Percentiles rank a stretch among this genome's conserved stretches.
Evolutionary conservation across 495 filamentous ascomycete genomes (phyloP).

Genomic region (Glarea lozoyensis): DNA sequence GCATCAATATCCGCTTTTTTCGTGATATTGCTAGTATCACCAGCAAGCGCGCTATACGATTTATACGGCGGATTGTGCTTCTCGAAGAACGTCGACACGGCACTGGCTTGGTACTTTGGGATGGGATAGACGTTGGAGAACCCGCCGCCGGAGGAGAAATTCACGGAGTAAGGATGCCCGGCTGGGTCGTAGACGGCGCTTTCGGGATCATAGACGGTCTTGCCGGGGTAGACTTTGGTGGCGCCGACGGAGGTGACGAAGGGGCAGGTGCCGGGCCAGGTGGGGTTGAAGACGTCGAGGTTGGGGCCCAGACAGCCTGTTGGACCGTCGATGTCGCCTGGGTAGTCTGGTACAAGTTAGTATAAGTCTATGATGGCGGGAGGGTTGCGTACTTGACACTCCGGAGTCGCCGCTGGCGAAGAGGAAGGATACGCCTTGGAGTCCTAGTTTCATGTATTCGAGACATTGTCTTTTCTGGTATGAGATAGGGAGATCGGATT

Average conservation of each 20-base stretch:
- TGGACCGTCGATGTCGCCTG: no score
- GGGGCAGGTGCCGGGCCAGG: slow-evolving; percentile 19
- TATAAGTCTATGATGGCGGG: no score
- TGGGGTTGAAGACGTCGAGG: slow-evolving; percentile 15
- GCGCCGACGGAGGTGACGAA: slow-evolving; percentile 37
- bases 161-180: slow-evolving; percentile 16
- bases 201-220: slow-evolving; percentile 24
- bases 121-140: slow-evolving; percentile 60
- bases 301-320: no score
- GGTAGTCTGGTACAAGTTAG: no score
- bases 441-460: slow-evolving; percentile 31
- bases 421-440: slow-evolving; percentile 35
- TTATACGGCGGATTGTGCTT: slow-evolving; percentile 28
- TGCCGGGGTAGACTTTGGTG: slow-evolving; percentile 24
- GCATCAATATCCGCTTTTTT: no score
- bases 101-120: slow-evolving; percentile 47
- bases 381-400: slow-evolving; percentile 54
- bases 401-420: slow-evolving; percentile 54
- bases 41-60: no score
- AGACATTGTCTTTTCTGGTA: slow-evolving; percentile 52
- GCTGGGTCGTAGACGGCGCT: slow-evolving; percentile 23
- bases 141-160: slow-evolving; percentile 53
- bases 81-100: slow-evolving; percentile 42
- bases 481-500: slow-evolving; percentile 38
- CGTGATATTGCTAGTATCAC: no score